Evolutionary conservation across 164 flowering plant genomes (phyloP), one percentile per base, ranked within the genome.

Genomic region (Aristolochia contorta): DNA sequence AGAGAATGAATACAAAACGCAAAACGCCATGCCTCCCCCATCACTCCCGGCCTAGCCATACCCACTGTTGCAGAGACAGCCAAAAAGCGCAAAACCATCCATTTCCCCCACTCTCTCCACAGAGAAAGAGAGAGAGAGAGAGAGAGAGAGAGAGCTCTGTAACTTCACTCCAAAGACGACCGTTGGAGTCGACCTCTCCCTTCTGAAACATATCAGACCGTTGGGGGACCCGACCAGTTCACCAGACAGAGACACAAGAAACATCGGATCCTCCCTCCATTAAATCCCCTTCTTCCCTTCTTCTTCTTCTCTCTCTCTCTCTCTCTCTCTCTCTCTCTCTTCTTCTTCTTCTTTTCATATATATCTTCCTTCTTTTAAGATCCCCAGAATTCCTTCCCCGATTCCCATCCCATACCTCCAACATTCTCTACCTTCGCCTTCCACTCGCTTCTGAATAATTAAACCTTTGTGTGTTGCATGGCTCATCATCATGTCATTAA

Each of bases 221-320:
- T 22, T 53, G 27, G 16, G n/a, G 56, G 22, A 52, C 43, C 43
- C 0, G 9, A 37, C 43, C 43, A 10, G 3, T 2, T 5, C 30
- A 27, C 30, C 30, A 52, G 13, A 22, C 24, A 21, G 23, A 52
- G 27, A 19, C 60, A 58, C 10, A n/a, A 37, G 49, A 58, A 24
- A 56, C n/a, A n/a, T n/a, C n/a, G n/a, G n/a, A n/a, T n/a, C n/a
- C n/a, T n/a, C n/a, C n/a, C n/a, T n/a, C n/a, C n/a, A n/a, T n/a
- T n/a, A n/a, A n/a, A n/a, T n/a, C n/a, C n/a, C 59, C 32, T 4
- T 37, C 56, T 22, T 13, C 3, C 59, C 52, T 65, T 54, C 27
- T 14, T 24, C 60, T 22, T 16, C 21, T 20, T 15, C 41, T n/a
- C n/a, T n/a, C n/a, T n/a, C n/a, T n/a, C n/a, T n/a, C n/a, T n/a